Conservation (phyloP, 2,329 filamentous ascomycete genomes). For the Calonectria montana region DNA sequence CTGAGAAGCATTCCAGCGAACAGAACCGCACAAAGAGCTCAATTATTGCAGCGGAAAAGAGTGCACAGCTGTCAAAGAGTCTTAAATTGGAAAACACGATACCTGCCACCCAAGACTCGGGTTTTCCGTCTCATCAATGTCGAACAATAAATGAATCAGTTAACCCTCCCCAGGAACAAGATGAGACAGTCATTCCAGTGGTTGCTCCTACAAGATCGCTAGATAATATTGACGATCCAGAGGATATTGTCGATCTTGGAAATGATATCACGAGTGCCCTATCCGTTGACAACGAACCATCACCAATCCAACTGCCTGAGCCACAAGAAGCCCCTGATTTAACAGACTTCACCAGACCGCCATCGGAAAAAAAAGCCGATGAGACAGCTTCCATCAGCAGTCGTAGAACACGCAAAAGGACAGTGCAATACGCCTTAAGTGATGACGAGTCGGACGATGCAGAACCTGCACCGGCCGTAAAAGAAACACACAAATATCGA, state of each 20-base stretch:
- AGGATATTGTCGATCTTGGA: not conserved
- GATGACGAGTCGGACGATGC: slow-evolving; percentile 20
- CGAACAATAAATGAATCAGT: not conserved
- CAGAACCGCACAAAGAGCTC: not conserved
- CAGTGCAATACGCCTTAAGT: not conserved
- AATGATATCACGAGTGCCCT: not conserved
- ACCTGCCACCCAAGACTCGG: not conserved
- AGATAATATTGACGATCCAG: not conserved
- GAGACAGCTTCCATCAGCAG: not conserved
- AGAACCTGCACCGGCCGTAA: not conserved
- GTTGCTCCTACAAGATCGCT: too few relatives aligned
- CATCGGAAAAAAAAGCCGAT: not conserved
- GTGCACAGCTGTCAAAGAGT: not conserved
- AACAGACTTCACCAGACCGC: not conserved
- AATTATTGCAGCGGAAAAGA: not conserved
- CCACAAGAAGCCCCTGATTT: not conserved
- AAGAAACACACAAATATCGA: not conserved
- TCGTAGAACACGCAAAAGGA: slow-evolving; percentile 7
- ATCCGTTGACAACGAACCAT: not conserved
- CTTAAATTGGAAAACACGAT: not conserved
- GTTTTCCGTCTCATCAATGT: not conserved
- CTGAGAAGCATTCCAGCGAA: slow-evolving; percentile 45
- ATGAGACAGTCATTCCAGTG: not conserved
- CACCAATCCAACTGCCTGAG: not conserved
- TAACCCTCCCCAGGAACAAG: not conserved